These are phyloP conservation scores for Alternaria ventricosa DNA, from an alignment of 2,329 filamentous ascomycete species.

Conservation along the genomic window DNA sequence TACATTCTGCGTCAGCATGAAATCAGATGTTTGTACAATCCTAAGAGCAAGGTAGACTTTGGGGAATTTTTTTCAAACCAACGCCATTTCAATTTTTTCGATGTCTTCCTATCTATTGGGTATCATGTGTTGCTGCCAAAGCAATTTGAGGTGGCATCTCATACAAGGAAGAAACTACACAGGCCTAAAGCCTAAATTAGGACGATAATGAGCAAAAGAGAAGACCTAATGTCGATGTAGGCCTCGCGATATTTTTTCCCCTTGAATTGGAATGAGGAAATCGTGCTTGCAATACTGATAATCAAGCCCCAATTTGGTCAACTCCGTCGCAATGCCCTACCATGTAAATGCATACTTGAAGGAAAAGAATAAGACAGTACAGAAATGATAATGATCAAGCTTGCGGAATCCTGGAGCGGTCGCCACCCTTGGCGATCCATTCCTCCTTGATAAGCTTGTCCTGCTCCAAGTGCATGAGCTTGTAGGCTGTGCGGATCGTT, in stretches of 20 bases:
- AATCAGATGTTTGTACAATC: neutral
- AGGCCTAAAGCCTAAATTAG: neutral
- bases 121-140: conserved; percentile 10
- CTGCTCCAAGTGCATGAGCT: conserved; percentile 77
- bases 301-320: neutral
- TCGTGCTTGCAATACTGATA: neutral
- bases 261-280: neutral
- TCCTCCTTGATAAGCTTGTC: conserved; percentile 76
- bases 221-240: neutral
- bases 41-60: neutral
- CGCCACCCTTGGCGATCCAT: conserved; percentile 76
- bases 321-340: neutral
- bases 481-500: conserved; percentile 95
- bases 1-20: neutral
- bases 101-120: conserved; percentile 11
- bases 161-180: neutral
- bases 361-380: neutral
- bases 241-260: neutral
- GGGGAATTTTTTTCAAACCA: neutral
- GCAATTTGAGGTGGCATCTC: neutral
- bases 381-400: neutral
- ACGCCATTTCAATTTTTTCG: conserved; percentile 5
- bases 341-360: neutral
- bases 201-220: neutral
- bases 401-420: conserved; percentile 71